Conservation (phyloP, 1,284 basidiomycete species). For the Ceratobasidium sp. region DNA sequence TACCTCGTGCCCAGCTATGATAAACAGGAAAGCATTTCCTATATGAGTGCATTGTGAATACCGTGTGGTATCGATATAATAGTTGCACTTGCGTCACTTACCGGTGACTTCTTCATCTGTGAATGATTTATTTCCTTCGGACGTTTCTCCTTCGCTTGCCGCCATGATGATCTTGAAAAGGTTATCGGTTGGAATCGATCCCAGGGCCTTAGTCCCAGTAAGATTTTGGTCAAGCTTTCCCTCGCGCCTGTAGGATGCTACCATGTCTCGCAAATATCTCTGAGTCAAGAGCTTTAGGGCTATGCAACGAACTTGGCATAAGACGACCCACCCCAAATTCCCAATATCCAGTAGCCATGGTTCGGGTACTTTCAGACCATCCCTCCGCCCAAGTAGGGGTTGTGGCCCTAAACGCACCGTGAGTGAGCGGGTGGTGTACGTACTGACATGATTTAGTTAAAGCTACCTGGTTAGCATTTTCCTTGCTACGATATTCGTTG, state of each 20-base stretch:
- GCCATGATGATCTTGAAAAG: slow-evolving; percentile 12
- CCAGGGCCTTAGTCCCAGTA: slow-evolving; percentile 2
- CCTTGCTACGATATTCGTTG: not conserved
- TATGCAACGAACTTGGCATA: not conserved
- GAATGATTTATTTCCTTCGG: not conserved
- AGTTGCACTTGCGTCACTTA: not conserved
- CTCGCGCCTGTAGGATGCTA: not conserved
- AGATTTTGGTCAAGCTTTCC: not conserved
- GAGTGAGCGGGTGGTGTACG: not conserved
- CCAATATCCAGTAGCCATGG: slow-evolving; percentile 6
- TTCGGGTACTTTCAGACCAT: slow-evolving; percentile 1
- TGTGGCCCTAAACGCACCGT: not conserved
- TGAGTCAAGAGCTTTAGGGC: not conserved
- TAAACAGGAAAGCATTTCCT: slow-evolving; percentile 26
- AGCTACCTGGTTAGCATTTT: not conserved
- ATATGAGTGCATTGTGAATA: not conserved
- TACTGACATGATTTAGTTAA: not conserved
- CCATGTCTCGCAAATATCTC: not conserved
- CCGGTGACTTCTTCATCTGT: slow-evolving; percentile 10
- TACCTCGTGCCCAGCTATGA: slow-evolving; percentile 43
- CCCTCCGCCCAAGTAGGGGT: slow-evolving; percentile 12
- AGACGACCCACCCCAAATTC: slow-evolving; percentile 3
- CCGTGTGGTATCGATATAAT: not conserved
- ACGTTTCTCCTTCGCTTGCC: slow-evolving; percentile 1
- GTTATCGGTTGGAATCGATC: not conserved